These are phyloP conservation scores for Yarrowia sp. DNA, from an alignment of 805 yeast species.

Conservation along the genomic window DNA sequence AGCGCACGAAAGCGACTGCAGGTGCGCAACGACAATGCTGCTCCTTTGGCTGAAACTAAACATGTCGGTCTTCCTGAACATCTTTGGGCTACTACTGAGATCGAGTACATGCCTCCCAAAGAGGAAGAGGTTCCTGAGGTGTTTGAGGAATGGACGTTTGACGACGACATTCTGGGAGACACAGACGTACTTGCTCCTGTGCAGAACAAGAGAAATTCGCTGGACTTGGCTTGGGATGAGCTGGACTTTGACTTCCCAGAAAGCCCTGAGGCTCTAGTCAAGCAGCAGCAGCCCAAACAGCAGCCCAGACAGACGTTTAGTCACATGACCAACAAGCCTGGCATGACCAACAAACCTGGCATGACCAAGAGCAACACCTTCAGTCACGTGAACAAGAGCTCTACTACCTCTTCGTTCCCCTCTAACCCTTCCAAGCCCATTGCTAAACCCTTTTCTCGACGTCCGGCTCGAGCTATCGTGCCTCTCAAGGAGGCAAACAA, in stretches of 20 bases:
- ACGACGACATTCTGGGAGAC: conserved; percentile 27
- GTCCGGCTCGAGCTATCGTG: conserved; percentile 13
- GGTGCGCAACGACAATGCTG: conserved; percentile 27
- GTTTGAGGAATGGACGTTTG: conserved; percentile 18
- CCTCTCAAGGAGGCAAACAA: not conserved
- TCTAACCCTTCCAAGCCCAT: conserved; percentile 5
- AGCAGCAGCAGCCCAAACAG: too few relatives aligned
- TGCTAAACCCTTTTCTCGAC: conserved; percentile 24
- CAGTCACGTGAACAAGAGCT: too few relatives aligned
- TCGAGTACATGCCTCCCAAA: conserved; percentile 21
- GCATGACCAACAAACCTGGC: too few relatives aligned
- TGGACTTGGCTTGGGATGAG: conserved; percentile 20
- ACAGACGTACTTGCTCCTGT: not conserved
- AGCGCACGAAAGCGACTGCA: conserved; percentile 16
- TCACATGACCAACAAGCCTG: too few relatives aligned
- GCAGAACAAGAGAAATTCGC: not conserved
- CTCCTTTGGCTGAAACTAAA: conserved; percentile 15
- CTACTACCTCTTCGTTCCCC: not conserved
- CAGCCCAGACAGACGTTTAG: too few relatives aligned
- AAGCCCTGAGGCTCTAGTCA: not conserved
- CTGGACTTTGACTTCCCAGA: conserved; percentile 1
- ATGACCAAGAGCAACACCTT: too few relatives aligned
- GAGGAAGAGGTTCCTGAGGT: not conserved
- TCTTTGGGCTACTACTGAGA: conserved; percentile 12
- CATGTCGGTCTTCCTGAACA: conserved; percentile 19